A percentile compares a stretch with the other conserved stretches of the same genome.
Conservation (phyloP, 2,329 filamentous ascomycete genomes). For the Colletotrichum melonis region DNA sequence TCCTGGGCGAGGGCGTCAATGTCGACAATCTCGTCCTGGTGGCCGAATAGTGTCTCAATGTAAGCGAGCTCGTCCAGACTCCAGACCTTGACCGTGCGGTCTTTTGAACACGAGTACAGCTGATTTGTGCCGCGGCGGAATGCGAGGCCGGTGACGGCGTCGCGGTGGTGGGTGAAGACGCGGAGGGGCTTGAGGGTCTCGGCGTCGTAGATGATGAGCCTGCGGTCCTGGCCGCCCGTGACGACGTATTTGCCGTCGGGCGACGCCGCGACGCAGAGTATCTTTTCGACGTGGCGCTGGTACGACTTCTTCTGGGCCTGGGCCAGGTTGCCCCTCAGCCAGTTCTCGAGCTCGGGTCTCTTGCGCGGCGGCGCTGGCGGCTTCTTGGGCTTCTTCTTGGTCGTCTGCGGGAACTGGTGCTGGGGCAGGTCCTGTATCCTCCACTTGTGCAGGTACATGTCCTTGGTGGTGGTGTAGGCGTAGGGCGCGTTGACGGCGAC, state of each 20-base stretch:
- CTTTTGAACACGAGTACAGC: slow-evolving; percentile 89
- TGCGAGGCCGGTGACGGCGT: slow-evolving; percentile 84
- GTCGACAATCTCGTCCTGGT: slow-evolving; percentile 90
- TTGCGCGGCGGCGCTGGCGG: slow-evolving; percentile 67
- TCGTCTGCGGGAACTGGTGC: slow-evolving; percentile 70
- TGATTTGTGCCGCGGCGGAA: slow-evolving; percentile 92
- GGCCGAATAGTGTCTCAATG: slow-evolving; percentile 94
- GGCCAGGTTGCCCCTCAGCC: slow-evolving; percentile 70
- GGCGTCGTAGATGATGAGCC: slow-evolving; percentile 90
- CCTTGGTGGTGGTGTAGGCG: slow-evolving; percentile 90
- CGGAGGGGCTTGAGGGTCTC: slow-evolving; percentile 81
- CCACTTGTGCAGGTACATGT: slow-evolving; percentile 90
- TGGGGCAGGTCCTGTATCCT: slow-evolving; percentile 76
- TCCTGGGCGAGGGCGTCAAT: slow-evolving; percentile 87
- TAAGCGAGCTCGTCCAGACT: slow-evolving; percentile 92
- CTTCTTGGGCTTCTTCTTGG: slow-evolving; percentile 67
- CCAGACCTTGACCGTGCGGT: slow-evolving; percentile 96
- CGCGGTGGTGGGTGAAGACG: slow-evolving; percentile 92
- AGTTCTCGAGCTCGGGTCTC: slow-evolving; percentile 72
- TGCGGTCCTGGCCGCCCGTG: slow-evolving; percentile 87
- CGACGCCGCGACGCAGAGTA: slow-evolving; percentile 87
- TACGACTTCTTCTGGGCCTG: slow-evolving; percentile 73
- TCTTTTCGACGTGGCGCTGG: slow-evolving; percentile 82
- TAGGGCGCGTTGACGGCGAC: slow-evolving; percentile 84
- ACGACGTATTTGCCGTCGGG: slow-evolving; percentile 91